Evolutionary conservation across 1,139 yeast species (phyloP).

Genomic region (Kodamaea derodonti): DNA sequence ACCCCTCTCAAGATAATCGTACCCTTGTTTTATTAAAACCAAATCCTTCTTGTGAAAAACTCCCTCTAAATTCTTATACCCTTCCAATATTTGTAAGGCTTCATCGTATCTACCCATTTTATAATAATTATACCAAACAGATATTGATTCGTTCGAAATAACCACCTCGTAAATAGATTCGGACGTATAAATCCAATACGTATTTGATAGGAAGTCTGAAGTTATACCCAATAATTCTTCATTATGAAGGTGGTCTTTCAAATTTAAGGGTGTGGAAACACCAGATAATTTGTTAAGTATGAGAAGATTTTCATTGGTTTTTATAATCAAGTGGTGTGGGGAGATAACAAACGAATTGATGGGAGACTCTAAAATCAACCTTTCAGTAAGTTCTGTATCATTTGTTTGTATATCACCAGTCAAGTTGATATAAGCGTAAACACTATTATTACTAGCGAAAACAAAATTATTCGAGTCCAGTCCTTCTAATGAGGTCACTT

Average conservation of each 20-base stretch:
- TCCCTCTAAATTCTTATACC: slow-evolving; percentile 17
- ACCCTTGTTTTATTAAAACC: slow-evolving; percentile 64
- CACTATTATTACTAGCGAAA: slow-evolving; percentile 13
- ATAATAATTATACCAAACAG: slow-evolving; percentile 74
- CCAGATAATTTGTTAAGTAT: slow-evolving; percentile 11
- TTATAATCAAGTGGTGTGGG: slow-evolving; percentile 12
- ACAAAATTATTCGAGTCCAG: slow-evolving; percentile 1
- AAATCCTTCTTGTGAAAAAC: slow-evolving; percentile 37
- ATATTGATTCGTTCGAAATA: slow-evolving; percentile 62
- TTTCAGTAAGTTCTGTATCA: slow-evolving; percentile 24
- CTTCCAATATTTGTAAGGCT: slow-evolving; percentile 51
- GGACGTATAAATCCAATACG: slow-evolving; percentile 20
- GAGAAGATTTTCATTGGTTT: slow-evolving; percentile 8
- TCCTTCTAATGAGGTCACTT: slow-evolving; percentile 4
- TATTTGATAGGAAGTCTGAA: slow-evolving; percentile 49
- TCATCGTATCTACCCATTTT: slow-evolving; percentile 61
- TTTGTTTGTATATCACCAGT: slow-evolving; percentile 21
- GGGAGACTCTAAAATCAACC: slow-evolving; percentile 8
- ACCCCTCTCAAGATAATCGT: slow-evolving; percentile 44
- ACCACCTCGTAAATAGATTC: slow-evolving; percentile 59
- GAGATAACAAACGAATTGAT: slow-evolving; percentile 7
- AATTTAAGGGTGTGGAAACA: slow-evolving; percentile 1
- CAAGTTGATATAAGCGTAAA: slow-evolving; percentile 15
- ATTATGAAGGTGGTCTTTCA: slow-evolving; percentile 8
- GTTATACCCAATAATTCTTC: slow-evolving; percentile 54